Evolutionary conservation across 306 rosid genomes (phyloP), one percentile per base, ranked within the genome.

Genomic region (Pueraria montana): DNA sequence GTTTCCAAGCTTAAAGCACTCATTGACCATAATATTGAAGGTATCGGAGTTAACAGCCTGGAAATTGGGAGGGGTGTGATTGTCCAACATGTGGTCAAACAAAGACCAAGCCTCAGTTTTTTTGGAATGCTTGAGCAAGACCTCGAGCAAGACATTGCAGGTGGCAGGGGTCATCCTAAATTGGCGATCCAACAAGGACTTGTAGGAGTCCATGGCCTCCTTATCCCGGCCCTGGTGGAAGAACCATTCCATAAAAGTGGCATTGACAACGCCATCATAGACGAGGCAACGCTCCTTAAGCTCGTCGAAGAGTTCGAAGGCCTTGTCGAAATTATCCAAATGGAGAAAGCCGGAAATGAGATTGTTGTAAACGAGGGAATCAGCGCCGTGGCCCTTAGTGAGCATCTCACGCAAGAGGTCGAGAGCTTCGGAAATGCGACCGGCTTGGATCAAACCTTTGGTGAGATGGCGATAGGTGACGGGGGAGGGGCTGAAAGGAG

Each of bases 321-420:
- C 98, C 86, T 88, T 96, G 17, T 90, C 98, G 84, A 94, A 52
- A 85, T 93, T 92, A 49, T 68, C 98, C 85, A 92, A 72, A 12
- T 88, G 84, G 13, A 96, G 80, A 70, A 92, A 94, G 64, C 99
- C 99, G 0, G 79, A 68, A 59, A 93, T 96, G 84, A 96, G 64
- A 46, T 93, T 96, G 79, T 92, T 93, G 46, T 79, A 94, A 58
- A 96, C 99, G 81, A 94, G 80, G 0, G 99, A 96, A 85, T 96
- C 98, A 0, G 99, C 98, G 7, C 99, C 98, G 1, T 92, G 92
- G 21, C 96, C 96, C 84, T 92, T 93, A 21, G 58, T 86, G 88
- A 96, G 81, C 99, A 96, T 96, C 86, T 96, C 99, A 36, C 98
- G 87, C 89, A 96, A 86, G 56, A 96, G 90, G 34, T 92, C 99